Percentiles rank a stretch among this genome's conserved stretches.
These are phyloP conservation scores for Cyberlindnera samutprakarnensis DNA, from an alignment of 805 yeast species.

Conservation along the genomic window DNA sequence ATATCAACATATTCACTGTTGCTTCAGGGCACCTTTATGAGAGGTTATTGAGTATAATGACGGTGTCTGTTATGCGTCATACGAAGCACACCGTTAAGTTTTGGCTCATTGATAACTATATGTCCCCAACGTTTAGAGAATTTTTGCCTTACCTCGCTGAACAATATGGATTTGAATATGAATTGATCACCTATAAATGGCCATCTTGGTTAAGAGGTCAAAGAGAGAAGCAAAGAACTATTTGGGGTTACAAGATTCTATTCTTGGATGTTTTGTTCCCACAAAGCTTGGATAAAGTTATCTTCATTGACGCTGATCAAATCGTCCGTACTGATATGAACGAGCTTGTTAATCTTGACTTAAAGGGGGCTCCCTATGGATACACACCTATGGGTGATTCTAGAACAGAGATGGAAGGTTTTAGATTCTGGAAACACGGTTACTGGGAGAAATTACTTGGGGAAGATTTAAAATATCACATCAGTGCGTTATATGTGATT, in stretches of 20 bases:
- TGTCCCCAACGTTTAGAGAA: conserved; percentile 61
- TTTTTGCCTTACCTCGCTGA: conserved; percentile 54
- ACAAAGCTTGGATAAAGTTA: conserved; percentile 59
- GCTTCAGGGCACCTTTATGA: conserved; percentile 82
- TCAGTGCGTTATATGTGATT: conserved; percentile 78
- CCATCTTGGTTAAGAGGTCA: conserved; percentile 84
- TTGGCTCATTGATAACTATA: conserved; percentile 79
- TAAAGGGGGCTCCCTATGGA: conserved; percentile 80
- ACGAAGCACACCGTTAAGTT: conserved; percentile 63
- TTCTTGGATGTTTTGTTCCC: conserved; percentile 88
- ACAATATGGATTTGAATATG: conserved; percentile 58
- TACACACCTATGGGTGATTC: conserved; percentile 85
- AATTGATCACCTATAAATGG: conserved; percentile 84
- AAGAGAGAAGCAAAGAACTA: conserved; percentile 65
- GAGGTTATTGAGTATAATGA: conserved; percentile 69
- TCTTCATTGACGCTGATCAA: conserved; percentile 85
- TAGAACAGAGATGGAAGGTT: conserved; percentile 73
- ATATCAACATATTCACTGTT: conserved; percentile 71
- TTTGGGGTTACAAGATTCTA: conserved; percentile 85
- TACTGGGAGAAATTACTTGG: conserved; percentile 70
- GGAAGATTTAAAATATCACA: conserved; percentile 54
- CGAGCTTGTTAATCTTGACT: conserved; percentile 59
- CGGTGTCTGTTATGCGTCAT: conserved; percentile 62
- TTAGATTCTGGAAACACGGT: conserved; percentile 87
- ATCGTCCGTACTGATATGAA: conserved; percentile 68